These are phyloP conservation scores for Nitzschia inconspicua DNA, from an alignment of 108 stramenopile genomes.

Conservation along the genomic window DNA sequence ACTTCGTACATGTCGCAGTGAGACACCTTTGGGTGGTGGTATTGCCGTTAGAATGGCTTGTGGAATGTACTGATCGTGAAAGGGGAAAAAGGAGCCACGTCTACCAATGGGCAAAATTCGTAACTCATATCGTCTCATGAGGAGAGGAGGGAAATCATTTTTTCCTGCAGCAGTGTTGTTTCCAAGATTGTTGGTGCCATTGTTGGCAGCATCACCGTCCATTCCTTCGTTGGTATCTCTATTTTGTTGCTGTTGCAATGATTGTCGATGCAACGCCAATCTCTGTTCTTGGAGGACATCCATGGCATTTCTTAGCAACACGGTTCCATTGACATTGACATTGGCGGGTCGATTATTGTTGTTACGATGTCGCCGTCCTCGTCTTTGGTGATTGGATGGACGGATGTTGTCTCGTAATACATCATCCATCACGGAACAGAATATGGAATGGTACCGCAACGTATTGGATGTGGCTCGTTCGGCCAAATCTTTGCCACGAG, in stretches of 20 bases:
- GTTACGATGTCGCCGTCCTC: neutral
- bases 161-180: slow-evolving; percentile 29
- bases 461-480: slow-evolving; percentile 63
- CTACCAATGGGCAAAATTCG: slow-evolving; percentile 69
- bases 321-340: slow-evolving; percentile 2
- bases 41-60: neutral
- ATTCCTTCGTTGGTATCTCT: slow-evolving; percentile 39
- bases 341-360: neutral
- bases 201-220: slow-evolving; percentile 42
- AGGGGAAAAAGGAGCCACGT: slow-evolving; percentile 56
- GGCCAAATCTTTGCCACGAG: slow-evolving; percentile 63
- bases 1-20: slow-evolving; percentile 79
- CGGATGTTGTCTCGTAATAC: slow-evolving; percentile 22
- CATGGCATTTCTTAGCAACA: slow-evolving; percentile 51
- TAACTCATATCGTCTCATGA: slow-evolving; percentile 84
- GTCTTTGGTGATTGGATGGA: slow-evolving; percentile 1
- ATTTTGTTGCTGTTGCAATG: slow-evolving; percentile 34
- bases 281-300: slow-evolving; percentile 83
- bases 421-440: slow-evolving; percentile 65
- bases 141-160: slow-evolving; percentile 67
- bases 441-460: slow-evolving; percentile 68
- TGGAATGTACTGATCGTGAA: slow-evolving; percentile 44
- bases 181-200: slow-evolving; percentile 1
- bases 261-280: slow-evolving; percentile 52
- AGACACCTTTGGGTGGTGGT: slow-evolving; percentile 28